Conservation (phyloP, 805 yeast species). For the Kazachstania kunashirensis region DNA sequence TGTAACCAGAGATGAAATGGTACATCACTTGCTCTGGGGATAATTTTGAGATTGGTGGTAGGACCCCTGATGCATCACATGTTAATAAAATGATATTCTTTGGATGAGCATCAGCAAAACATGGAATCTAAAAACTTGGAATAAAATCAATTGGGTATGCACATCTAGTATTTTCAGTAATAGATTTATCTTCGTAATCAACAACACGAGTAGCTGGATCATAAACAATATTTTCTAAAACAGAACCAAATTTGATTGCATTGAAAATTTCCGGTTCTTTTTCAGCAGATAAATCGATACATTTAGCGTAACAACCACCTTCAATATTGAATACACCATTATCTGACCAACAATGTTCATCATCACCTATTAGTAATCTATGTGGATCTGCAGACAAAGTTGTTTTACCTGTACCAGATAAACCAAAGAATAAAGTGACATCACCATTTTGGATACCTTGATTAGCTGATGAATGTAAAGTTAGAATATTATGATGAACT, state of each 20-base stretch:
- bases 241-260: slow-evolving; percentile 90
- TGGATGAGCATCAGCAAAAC: slow-evolving; percentile 84
- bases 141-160: slow-evolving; percentile 97
- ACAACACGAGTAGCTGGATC: slow-evolving; percentile 71
- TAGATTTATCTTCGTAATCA: slow-evolving; percentile 69
- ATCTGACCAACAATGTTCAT: slow-evolving; percentile 99
- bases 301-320: slow-evolving; percentile 99
- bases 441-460: slow-evolving; percentile 76
- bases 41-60: slow-evolving; percentile 93
- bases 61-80: slow-evolving; percentile 96
- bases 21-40: slow-evolving; percentile 96
- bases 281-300: slow-evolving; percentile 78
- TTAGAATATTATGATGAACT: slow-evolving; percentile 77
- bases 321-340: slow-evolving; percentile 97
- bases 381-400: slow-evolving; percentile 93
- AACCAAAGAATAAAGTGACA: slow-evolving; percentile 91
- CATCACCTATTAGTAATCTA: slow-evolving; percentile 92
- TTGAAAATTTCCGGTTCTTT: slow-evolving; percentile 97
- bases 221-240: slow-evolving; percentile 86
- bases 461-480: slow-evolving; percentile 91
- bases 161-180: slow-evolving; percentile 97
- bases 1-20: slow-evolving; percentile 96
- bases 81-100: slow-evolving; percentile 85
- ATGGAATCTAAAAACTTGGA: slow-evolving; percentile 93
- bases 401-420: slow-evolving; percentile 97